phyloP scores from a whole-genome alignment of 1,139 yeast species.

The Yamadazyma spencermartinsiae region DNA sequence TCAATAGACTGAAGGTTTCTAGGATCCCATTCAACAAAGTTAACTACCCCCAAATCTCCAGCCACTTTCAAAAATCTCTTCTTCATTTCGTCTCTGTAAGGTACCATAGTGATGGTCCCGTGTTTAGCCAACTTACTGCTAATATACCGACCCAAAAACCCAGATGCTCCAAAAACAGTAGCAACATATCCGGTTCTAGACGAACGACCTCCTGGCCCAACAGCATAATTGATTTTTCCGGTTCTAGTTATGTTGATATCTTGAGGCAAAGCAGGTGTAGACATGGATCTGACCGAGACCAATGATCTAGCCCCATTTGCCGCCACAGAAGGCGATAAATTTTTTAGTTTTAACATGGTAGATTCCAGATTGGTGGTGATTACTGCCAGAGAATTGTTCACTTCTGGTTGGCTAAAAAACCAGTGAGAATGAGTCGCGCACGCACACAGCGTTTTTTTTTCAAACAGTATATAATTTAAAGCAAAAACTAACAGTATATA shows the following conservation, averaged over 20 bases:
- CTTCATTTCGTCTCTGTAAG: constrained; percentile 78
- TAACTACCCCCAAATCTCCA: constrained; percentile 88
- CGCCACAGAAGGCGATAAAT: constrained; percentile 14
- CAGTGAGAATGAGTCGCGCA: background rate
- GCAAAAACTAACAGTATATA: background rate
- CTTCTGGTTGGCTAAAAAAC: constrained; percentile 23
- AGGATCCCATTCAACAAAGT: constrained; percentile 79
- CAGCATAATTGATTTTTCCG: constrained; percentile 70
- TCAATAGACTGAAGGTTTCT: constrained; percentile 76
- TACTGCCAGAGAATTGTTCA: constrained; percentile 14
- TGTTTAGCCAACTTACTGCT: constrained; percentile 75
- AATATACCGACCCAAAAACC: constrained; percentile 75
- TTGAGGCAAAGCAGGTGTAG: constrained; percentile 45
- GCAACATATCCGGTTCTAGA: constrained; percentile 92
- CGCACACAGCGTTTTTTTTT: too few species aligned
- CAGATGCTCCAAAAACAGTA: constrained; percentile 83
- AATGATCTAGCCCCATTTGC: background rate
- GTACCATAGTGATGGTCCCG: constrained; percentile 77
- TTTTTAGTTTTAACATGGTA: constrained; percentile 31
- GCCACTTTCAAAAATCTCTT: constrained; percentile 78
- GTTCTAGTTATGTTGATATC: constrained; percentile 75
- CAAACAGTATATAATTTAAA: background rate
- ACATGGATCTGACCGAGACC: constrained; percentile 31
- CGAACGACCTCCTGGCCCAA: constrained; percentile 81
- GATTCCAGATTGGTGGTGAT: constrained; percentile 10